Evolutionary conservation across 1,139 yeast genomes (phyloP).

Genomic region (Zygosaccharomyces pseudobailii): DNA sequence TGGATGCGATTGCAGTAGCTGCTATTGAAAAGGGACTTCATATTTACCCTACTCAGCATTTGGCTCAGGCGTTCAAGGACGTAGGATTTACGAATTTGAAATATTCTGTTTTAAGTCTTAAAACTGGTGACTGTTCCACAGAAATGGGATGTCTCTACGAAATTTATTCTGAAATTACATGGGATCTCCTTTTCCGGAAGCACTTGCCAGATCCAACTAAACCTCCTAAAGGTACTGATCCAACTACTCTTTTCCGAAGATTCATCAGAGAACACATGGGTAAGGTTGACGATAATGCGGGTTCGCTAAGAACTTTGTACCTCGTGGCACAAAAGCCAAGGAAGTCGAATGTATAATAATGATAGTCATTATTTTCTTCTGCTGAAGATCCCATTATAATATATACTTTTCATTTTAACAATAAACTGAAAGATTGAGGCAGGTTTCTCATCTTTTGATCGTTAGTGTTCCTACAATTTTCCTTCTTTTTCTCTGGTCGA

Average conservation of each 20-base stretch:
- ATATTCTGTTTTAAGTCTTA: conserved; percentile 25
- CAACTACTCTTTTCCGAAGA: conserved; percentile 21
- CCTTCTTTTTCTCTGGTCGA: conserved; percentile 17
- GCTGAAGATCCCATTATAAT: background rate
- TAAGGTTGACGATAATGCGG: conserved; percentile 26
- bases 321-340: conserved; percentile 30
- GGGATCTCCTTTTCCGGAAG: conserved; percentile 22
- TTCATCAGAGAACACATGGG: conserved; percentile 29
- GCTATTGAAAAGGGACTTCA: conserved; percentile 29
- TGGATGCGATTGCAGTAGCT: conserved; percentile 24
- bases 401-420: background rate
- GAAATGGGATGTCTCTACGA: conserved; percentile 32
- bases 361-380: background rate
- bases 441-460: conserved; percentile 5
- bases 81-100: conserved; percentile 30
- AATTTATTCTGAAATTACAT: conserved; percentile 21
- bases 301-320: conserved; percentile 24
- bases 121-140: conserved; percentile 27
- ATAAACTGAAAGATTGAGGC: conserved; percentile 5
- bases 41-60: conserved; percentile 28
- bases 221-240: conserved; percentile 19
- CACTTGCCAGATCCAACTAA: conserved; percentile 16
- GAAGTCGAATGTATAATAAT: background rate
- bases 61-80: conserved; percentile 24
- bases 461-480: background rate